These are phyloP conservation scores for Fusarium albosuccineum DNA, from an alignment of 2,329 filamentous ascomycete genomes.

Conservation along the genomic window DNA sequence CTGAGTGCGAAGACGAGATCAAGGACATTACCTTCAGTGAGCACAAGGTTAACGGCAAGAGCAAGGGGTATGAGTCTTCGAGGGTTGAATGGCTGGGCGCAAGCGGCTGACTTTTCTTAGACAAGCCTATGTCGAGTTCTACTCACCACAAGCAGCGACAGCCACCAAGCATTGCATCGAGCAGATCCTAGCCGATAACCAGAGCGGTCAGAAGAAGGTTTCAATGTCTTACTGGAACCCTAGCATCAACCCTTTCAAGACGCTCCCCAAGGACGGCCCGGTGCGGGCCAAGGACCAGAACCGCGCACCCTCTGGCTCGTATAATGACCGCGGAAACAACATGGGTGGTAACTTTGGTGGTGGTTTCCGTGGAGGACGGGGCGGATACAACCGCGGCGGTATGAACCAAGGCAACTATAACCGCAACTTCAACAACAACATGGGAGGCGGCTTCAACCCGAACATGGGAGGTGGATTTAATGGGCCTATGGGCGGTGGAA, in stretches of 20 bases:
- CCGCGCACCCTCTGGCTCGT: conserved; percentile 64
- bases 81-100: neutral
- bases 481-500: conserved; percentile 65
- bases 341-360: conserved; percentile 63
- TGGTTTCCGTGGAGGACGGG: conserved; percentile 67
- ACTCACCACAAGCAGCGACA: conserved; percentile 84
- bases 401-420: conserved; percentile 62
- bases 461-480: conserved; percentile 63
- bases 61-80: conserved; percentile 80
- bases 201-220: conserved; percentile 75
- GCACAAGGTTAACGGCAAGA: conserved; percentile 99
- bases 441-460: conserved; percentile 55
- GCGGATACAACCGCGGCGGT: conserved; percentile 58
- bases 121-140: conserved; percentile 87
- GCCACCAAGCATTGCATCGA: conserved; percentile 88
- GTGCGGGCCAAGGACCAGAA: conserved; percentile 70
- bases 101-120: conserved; percentile 51
- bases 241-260: conserved; percentile 88
- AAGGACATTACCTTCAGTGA: conserved; percentile 97
- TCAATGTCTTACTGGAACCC: conserved; percentile 81
- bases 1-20: conserved; percentile 85
- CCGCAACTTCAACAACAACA: conserved; percentile 58
- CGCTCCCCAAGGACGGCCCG: conserved; percentile 88
- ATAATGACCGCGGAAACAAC: conserved; percentile 59
- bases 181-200: conserved; percentile 63